phyloP scores from a whole-genome alignment of 78 protist genomes.

The Planoprotostelium fungivorum region DNA sequence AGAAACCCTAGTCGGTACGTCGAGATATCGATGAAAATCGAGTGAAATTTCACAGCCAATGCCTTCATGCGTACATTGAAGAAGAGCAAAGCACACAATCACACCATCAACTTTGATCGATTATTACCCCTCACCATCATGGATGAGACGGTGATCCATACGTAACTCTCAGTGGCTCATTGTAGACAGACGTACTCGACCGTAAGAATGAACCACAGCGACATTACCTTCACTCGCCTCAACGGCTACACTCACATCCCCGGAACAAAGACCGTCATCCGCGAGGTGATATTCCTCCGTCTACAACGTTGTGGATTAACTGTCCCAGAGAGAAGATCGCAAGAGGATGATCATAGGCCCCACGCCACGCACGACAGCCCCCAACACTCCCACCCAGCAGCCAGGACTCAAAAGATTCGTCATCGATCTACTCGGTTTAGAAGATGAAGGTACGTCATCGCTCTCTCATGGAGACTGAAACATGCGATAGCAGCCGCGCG shows the following conservation, averaged over 20 bases:
- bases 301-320: background rate
- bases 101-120: background rate
- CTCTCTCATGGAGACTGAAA: background rate
- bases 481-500: background rate
- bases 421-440: background rate
- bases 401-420: background rate
- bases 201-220: background rate
- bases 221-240: background rate
- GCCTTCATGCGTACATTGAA: background rate
- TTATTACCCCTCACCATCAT: background rate
- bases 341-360: background rate
- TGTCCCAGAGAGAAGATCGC: background rate
- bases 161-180: background rate
- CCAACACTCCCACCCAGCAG: background rate
- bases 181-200: background rate
- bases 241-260: background rate
- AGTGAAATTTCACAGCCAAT: background rate
- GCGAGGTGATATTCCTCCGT: background rate
- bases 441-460: background rate
- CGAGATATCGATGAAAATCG: background rate
- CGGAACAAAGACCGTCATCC: background rate
- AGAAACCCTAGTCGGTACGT: background rate
- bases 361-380: background rate
- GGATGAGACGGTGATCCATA: background rate
- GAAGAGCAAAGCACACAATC: background rate